These are phyloP conservation scores for Kluyveromyces sp. DNA, from an alignment of 1,139 yeast species.

Conservation along the genomic window DNA sequence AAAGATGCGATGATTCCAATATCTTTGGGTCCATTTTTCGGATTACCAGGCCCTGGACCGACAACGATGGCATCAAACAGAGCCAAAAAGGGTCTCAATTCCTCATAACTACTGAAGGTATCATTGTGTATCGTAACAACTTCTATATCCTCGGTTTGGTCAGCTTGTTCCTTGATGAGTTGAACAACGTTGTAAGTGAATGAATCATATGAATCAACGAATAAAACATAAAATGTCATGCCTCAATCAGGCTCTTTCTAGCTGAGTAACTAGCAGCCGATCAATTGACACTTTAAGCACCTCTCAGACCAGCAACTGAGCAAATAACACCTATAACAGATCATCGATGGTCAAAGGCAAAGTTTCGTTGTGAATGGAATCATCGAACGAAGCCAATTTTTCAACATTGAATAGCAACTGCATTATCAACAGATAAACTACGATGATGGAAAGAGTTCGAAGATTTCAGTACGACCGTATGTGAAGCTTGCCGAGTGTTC, in stretches of 20 bases:
- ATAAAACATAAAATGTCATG: constrained; percentile 35
- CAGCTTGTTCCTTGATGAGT: constrained; percentile 41
- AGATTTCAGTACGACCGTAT: no score
- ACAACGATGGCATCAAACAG: constrained; percentile 72
- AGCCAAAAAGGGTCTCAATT: constrained; percentile 33
- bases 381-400: no score
- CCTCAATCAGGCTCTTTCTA: not conserved
- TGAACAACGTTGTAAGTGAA: constrained; percentile 77
- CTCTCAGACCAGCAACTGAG: not conserved
- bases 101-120: constrained; percentile 40
- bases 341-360: not conserved
- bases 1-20: constrained; percentile 61
- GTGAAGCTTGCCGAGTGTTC: no score
- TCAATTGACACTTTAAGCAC: not conserved
- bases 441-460: no score
- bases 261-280: not conserved
- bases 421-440: no score
- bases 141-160: constrained; percentile 32
- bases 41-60: constrained; percentile 98
- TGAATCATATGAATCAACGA: constrained; percentile 91
- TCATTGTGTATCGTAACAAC: constrained; percentile 77
- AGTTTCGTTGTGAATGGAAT: no score
- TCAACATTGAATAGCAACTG: no score
- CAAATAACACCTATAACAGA: not conserved
- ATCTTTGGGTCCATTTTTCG: constrained; percentile 48